Evolutionary conservation across 2,329 filamentous ascomycete species (phyloP), one percentile per base, ranked within the genome.

Genomic region (Plectosphaerella cucumerina): DNA sequence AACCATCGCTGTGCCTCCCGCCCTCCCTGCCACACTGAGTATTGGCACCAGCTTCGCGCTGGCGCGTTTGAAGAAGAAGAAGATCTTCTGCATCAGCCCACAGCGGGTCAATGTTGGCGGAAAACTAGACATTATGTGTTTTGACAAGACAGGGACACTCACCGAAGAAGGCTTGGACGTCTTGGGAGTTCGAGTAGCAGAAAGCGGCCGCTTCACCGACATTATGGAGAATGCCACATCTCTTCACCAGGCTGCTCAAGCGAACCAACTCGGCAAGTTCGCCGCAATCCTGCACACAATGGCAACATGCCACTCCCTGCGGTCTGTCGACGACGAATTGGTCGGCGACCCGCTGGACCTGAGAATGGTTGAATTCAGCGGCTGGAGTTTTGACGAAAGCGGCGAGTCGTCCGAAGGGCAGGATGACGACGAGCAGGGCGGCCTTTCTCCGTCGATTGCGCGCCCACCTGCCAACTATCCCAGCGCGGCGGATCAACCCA

Each of bases 341-440:
- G 80, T 99, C 33, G 94, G 94, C 1, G 94, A 99, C 62, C 94
- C 95, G 5, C 76, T 99, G 2, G 94, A 99, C 66, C 77, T 97
- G 51, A 97, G 97, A 66, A 99, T 99, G 94, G 99, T 99, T 65
- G 87, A 96, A 57, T 99, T 96, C 59, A 97, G 94, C 0, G 81
- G 82, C 6, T 99, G 94, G 94, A 81, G 83, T 4, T 99, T 90
- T 59, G 89, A 96, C 65, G 94, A 99, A 72, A 90, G 91, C 2
- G 85, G 85, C 44, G 85, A 92, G 58, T 78, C 79, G 48, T 70
- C 77, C 21, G 80, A 78, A 23, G 82, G 82, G 48, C 77, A 77
- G 41, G 84, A 88, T 47, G 86, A 90, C 18, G 89, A 93, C 44
- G 87, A 92, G 52, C 86, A 86, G 60, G 76, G 80, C 4, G 85